Conservation (phyloP, 2,329 filamentous ascomycete genomes). For the Fusarium penzigii region DNA sequence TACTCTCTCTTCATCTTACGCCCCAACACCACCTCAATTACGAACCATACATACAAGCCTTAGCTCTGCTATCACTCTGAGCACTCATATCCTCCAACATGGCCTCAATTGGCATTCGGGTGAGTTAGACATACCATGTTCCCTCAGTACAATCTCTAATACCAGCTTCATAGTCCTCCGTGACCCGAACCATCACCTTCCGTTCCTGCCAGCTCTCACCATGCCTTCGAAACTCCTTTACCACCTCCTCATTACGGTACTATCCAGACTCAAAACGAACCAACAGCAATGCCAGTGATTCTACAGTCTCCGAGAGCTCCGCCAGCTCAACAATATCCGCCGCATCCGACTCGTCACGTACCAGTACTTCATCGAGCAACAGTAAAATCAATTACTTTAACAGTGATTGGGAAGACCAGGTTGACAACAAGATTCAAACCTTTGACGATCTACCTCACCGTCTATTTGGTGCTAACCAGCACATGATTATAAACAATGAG, state of each 20-base stretch:
- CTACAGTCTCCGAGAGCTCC: constrained; percentile 3
- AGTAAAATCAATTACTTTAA: constrained; percentile 40
- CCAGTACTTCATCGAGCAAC: constrained; percentile 19
- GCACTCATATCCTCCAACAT: neutral
- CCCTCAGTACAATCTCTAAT: constrained; percentile 12
- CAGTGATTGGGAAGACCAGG: constrained; percentile 46
- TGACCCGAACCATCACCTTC: constrained; percentile 24
- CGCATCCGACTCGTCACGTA: constrained; percentile 9
- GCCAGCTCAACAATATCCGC: constrained; percentile 4
- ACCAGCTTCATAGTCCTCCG: constrained; percentile 11
- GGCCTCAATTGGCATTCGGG: constrained; percentile 27
- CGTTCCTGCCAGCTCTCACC: constrained; percentile 13
- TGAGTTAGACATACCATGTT: constrained; percentile 5
- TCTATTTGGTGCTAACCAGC: constrained; percentile 90
- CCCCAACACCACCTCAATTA: neutral
- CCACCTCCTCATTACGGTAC: constrained; percentile 16
- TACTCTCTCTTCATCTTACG: neutral
- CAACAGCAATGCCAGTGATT: constrained; percentile 3
- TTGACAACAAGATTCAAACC: constrained; percentile 43
- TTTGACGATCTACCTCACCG: constrained; percentile 48
- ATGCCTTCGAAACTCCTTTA: constrained; percentile 5
- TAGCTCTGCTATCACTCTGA: neutral
- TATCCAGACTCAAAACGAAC: constrained; percentile 19
- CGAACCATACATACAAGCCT: neutral
- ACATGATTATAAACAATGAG: constrained; percentile 93